Conservation (phyloP, 2,329 filamentous ascomycete species). For the Thielaviopsis ethacetica region DNA sequence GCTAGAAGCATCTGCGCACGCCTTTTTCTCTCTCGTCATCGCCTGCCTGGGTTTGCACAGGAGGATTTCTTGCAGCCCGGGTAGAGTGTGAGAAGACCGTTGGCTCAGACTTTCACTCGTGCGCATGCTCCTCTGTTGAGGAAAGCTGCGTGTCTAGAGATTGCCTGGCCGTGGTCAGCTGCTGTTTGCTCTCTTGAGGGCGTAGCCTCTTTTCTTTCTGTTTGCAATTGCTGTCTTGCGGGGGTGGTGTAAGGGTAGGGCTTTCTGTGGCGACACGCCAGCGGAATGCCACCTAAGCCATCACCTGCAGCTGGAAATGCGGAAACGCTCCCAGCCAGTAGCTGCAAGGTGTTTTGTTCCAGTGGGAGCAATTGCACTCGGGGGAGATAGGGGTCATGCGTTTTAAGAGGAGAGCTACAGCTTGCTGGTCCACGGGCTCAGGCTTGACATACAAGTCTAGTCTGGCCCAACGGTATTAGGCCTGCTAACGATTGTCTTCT, state of each 20-base stretch:
- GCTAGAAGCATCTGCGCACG: constrained; percentile 14
- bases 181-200: constrained; percentile 7
- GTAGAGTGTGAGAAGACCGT: constrained; percentile 42
- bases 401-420: neutral
- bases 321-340: constrained; percentile 8
- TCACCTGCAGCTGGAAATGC: constrained; percentile 3
- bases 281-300: neutral
- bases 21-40: constrained; percentile 41
- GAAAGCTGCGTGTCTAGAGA: neutral
- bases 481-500: constrained; percentile 11
- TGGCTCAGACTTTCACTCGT: constrained; percentile 10
- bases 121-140: neutral
- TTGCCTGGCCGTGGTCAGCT: constrained; percentile 7
- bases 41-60: constrained; percentile 46
- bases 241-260: neutral
- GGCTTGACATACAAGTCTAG: neutral
- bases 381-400: neutral
- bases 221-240: constrained; percentile 1
- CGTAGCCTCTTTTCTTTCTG: constrained; percentile 9
- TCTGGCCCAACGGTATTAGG: constrained; percentile 8
- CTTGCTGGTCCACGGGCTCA: constrained; percentile 6
- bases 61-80: constrained; percentile 26
- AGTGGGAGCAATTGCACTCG: neutral
- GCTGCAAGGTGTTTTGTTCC: constrained; percentile 6
- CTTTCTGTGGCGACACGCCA: neutral